Conservation (phyloP, 176 grass and related monocot species). For the Melocanna baccifera region DNA sequence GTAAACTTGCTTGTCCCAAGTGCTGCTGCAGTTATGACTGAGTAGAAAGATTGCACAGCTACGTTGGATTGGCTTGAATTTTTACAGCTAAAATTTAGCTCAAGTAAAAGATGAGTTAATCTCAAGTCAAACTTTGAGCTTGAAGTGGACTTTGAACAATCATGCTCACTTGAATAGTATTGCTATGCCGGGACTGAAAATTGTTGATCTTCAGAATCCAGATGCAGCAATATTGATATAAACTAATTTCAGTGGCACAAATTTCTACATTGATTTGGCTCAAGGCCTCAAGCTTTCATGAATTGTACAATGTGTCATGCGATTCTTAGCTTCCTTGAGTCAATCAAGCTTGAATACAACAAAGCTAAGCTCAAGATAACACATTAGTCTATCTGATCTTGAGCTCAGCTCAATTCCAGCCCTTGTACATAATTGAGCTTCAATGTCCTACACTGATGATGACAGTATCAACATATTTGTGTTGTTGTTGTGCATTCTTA, state of each 20-base stretch:
- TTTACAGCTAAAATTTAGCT: not conserved
- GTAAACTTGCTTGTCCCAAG: not conserved
- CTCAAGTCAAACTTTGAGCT: not conserved
- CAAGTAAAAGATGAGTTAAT: not conserved
- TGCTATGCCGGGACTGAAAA: not conserved
- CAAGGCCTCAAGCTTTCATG: conserved; percentile 12
- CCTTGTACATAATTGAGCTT: not conserved
- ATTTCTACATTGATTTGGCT: not conserved
- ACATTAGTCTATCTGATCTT: conserved; percentile 23
- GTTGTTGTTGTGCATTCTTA: conserved; percentile 16
- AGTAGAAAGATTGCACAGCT: not conserved
- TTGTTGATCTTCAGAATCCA: not conserved
- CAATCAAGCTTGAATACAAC: not conserved
- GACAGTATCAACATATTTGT: conserved; percentile 13
- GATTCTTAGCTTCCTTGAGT: conserved; percentile 16
- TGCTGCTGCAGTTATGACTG: not conserved
- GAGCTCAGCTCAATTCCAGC: not conserved
- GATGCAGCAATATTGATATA: not conserved
- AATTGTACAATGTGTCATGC: not conserved
- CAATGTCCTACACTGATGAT: conserved; percentile 5
- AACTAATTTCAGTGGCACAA: not conserved
- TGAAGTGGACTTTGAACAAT: not conserved
- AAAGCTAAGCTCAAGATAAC: conserved; percentile 1
- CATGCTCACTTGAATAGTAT: not conserved
- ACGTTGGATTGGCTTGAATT: not conserved